Evolutionary conservation across 352 stramenopile species (phyloP).

Genomic region (Phytophthora cactorum): DNA sequence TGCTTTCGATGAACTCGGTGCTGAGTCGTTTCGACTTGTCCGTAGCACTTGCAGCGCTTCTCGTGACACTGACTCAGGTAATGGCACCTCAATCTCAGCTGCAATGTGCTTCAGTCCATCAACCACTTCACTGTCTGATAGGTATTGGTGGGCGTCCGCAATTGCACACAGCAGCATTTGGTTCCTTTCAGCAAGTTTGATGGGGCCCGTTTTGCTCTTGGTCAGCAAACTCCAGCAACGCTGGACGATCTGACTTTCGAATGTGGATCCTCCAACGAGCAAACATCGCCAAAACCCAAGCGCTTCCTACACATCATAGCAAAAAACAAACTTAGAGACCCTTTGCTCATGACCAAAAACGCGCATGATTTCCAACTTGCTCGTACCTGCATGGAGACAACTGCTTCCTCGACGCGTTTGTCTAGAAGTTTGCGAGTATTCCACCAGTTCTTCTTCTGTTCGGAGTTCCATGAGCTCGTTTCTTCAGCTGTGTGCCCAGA

Average conservation of each 20-base stretch:
- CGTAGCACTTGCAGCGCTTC: constrained; percentile 34
- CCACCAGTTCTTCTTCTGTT: constrained; percentile 87
- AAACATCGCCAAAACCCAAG: constrained; percentile 70
- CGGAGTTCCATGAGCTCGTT: constrained; percentile 51
- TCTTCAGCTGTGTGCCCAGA: constrained; percentile 65
- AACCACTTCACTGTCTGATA: constrained; percentile 52
- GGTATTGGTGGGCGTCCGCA: constrained; percentile 28
- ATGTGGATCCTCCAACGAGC: constrained; percentile 35
- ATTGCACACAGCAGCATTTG: constrained; percentile 46
- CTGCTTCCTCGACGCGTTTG: constrained; percentile 41
- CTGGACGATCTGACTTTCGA: constrained; percentile 14
- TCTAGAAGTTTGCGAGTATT: constrained; percentile 65
- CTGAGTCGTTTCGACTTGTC: constrained; percentile 2
- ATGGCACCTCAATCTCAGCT: constrained; percentile 29
- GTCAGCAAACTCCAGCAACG: constrained; percentile 46
- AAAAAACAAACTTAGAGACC: constrained; percentile 8
- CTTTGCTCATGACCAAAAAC: not conserved
- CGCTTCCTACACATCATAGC: constrained; percentile 33
- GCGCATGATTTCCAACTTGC: not conserved
- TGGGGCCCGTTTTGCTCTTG: constrained; percentile 1
- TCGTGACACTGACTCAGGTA: constrained; percentile 26
- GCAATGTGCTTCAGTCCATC: constrained; percentile 50
- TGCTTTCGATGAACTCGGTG: constrained; percentile 4
- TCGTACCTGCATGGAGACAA: constrained; percentile 65
- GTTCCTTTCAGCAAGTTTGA: constrained; percentile 29